These are phyloP conservation scores for Diplotaxis tenuifolia DNA, from an alignment of 345 rosid species.

Conservation along the genomic window DNA sequence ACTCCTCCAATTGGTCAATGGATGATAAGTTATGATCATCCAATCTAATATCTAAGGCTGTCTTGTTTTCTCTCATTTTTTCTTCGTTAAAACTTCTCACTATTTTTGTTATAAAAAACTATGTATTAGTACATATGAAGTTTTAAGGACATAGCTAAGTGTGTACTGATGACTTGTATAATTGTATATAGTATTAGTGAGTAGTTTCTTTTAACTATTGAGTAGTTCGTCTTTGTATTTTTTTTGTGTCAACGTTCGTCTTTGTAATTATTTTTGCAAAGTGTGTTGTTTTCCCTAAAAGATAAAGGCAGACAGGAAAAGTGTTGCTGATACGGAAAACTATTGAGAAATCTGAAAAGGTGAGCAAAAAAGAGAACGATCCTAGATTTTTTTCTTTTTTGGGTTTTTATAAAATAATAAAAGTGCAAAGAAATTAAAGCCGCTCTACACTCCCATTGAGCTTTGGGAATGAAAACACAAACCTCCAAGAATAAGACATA, in stretches of 20 bases:
- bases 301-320: conserved; percentile 6
- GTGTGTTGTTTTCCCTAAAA: background rate
- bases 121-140: too few relatives aligned
- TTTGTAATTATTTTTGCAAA: background rate
- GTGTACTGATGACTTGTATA: background rate
- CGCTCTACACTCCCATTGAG: background rate
- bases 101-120: too few relatives aligned
- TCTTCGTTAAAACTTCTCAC: conserved; percentile 71
- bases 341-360: background rate
- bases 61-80: conserved; percentile 68
- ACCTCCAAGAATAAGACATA: background rate
- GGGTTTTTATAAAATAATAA: background rate
- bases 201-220: too few relatives aligned
- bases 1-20: conserved; percentile 59
- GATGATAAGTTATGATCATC: conserved; percentile 52
- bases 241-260: too few relatives aligned
- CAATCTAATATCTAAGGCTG: conserved; percentile 48
- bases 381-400: background rate
- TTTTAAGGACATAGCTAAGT: background rate
- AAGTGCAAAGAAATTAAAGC: background rate
- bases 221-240: background rate
- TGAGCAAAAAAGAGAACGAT: background rate
- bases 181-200: too few relatives aligned
- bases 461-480: background rate
- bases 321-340: background rate